Evolutionary conservation across 495 filamentous ascomycete genomes (phyloP), one percentile per base, ranked within the genome.

Genomic region (Rhypophila decipiens): DNA sequence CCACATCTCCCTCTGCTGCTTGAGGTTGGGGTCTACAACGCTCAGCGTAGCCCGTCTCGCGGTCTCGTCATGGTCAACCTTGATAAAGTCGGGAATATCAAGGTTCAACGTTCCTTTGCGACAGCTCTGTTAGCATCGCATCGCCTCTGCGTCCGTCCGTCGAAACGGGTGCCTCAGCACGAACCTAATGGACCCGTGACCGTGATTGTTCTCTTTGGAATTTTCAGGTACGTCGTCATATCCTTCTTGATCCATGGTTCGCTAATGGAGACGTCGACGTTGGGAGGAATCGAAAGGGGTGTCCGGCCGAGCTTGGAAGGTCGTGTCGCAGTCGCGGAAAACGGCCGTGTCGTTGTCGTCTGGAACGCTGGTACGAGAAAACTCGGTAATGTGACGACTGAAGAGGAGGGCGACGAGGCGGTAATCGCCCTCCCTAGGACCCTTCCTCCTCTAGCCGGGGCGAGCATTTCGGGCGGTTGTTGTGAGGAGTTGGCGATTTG

Each of bases 1-100:
- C 93, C 93, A 98, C 91, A 97, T 97, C 66, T 86, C 91, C 60
- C 87, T 80, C 69, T 98, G 93, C 42, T 85, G 75, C 58, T 83
- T 78, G 20, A 79, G 52, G 5, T 73, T 56, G 9, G 63, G 57
- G 65, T 96, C 77, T 50, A 80, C 53, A 12, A 96, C 73, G 24
- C 72, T 80, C 42, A 98, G 60, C 8, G 68, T 75, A 9, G 82
- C 82, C 58, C 82, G 86, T 35, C 74, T 67, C 19, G 70, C 58
- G 8, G 70, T 65, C 29, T 71, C 66, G 57, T 93, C 83, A 33
- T 84, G 75, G 47, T 78, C 70, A 40, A 95, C 73, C 15, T 70
- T 80, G 50, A 97, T 67, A 33, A 65, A 97, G 1, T 79, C 68
- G 34, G 87, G 89, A 13, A 96, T 68, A 13, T 74, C 69, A 53